phyloP scores from a whole-genome alignment of 2,329 filamentous ascomycete species.

The Sporothrix pallida region DNA sequence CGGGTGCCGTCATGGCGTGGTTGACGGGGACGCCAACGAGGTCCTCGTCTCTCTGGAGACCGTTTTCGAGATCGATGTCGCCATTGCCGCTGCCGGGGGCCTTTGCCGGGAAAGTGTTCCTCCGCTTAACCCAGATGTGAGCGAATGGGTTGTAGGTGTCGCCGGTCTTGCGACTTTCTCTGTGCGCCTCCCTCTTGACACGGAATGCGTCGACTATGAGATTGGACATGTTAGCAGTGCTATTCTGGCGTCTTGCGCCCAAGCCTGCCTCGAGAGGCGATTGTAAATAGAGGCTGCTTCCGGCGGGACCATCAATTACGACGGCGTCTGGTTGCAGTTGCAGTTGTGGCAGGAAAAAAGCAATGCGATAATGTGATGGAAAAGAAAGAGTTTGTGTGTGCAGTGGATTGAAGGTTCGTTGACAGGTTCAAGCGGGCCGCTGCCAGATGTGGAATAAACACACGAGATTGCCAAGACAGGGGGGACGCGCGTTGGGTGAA shows the following conservation, averaged over 20 bases:
- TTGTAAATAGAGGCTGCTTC: neutral
- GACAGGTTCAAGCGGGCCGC: conserved; percentile 8
- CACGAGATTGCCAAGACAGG: conserved; percentile 18
- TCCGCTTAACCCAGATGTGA: conserved; percentile 48
- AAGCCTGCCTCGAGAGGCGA: conserved; percentile 28
- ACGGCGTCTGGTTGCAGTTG: conserved; percentile 5
- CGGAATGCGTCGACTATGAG: conserved; percentile 54
- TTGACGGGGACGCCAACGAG: conserved; percentile 43
- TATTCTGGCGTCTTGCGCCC: neutral
- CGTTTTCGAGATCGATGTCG: conserved; percentile 46
- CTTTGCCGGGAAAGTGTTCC: conserved; percentile 43
- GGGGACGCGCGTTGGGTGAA: conserved; percentile 16
- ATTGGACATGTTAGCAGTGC: conserved; percentile 35
- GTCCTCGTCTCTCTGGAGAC: conserved; percentile 39
- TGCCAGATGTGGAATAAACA: conserved; percentile 18
- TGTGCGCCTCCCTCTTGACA: conserved; percentile 54
- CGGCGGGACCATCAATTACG: conserved; percentile 26
- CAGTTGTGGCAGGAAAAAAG: neutral
- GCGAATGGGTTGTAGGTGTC: conserved; percentile 55
- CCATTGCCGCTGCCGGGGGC: neutral
- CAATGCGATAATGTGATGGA: neutral
- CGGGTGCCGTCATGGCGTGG: conserved; percentile 40
- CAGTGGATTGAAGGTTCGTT: neutral
- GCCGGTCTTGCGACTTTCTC: conserved; percentile 49
- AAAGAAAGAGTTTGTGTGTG: neutral